Conservation (phyloP, 2,329 filamentous ascomycete genomes). For the Cladophialophora chaetospira region DNA sequence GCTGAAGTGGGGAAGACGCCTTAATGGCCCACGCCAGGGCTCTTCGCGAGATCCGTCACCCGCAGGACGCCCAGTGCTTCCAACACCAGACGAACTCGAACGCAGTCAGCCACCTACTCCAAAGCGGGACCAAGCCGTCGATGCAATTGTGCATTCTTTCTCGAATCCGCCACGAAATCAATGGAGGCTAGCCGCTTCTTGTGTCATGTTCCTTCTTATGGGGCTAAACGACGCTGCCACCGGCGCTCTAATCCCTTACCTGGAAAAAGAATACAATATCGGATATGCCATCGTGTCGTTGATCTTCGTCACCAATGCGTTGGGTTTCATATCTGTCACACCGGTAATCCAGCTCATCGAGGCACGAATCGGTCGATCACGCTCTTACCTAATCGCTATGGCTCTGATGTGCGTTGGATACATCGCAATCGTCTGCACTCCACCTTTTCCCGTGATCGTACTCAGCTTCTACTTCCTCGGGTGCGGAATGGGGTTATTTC, state of each 20-base stretch:
- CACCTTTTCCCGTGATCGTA: constrained; percentile 70
- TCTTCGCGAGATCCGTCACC: constrained; percentile 8
- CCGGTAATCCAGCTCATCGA: constrained; percentile 67
- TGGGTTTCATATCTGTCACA: constrained; percentile 75
- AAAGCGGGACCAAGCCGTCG: constrained; percentile 27
- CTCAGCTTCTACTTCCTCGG: constrained; percentile 69
- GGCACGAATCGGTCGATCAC: constrained; percentile 64
- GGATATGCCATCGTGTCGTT: constrained; percentile 77
- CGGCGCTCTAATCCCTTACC: constrained; percentile 78
- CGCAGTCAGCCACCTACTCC: constrained; percentile 32
- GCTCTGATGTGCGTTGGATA: constrained; percentile 62
- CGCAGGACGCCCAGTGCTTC: constrained; percentile 8
- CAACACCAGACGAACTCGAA: constrained; percentile 35
- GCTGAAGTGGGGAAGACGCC: constrained; percentile 28
- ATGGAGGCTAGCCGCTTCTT: constrained; percentile 66
- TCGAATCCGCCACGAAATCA: constrained; percentile 61
- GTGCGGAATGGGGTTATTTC: constrained; percentile 52
- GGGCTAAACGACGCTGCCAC: constrained; percentile 75
- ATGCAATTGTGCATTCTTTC: constrained; percentile 34
- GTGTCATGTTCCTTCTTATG: constrained; percentile 66
- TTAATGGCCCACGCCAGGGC: constrained; percentile 21
- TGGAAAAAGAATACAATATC: constrained; percentile 73
- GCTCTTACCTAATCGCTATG: constrained; percentile 62
- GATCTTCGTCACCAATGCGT: constrained; percentile 76
- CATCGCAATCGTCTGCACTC: constrained; percentile 64